Evolutionary conservation across 139 green algal genomes (phyloP).

Genomic region (Auxenochlorella pyrenoidosa): DNA sequence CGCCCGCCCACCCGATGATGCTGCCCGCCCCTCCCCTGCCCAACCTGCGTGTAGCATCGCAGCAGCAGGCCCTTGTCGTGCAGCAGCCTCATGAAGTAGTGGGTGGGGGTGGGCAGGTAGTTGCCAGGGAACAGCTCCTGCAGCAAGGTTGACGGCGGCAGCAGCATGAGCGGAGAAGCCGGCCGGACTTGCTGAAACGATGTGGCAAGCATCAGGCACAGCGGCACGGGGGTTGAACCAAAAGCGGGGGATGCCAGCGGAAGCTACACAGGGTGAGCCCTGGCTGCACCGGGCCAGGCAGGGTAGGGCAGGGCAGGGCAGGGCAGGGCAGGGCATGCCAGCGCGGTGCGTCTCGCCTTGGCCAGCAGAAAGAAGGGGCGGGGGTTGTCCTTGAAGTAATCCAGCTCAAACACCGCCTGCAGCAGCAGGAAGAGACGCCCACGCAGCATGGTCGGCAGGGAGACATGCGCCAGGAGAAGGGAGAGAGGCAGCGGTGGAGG

Average conservation of each 20-base stretch:
- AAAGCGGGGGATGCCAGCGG: no score
- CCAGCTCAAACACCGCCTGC: constrained; percentile 79
- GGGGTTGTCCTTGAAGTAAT: constrained; percentile 74
- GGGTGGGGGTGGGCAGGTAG: constrained; percentile 78
- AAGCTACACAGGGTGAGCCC: no score
- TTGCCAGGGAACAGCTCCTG: constrained; percentile 77
- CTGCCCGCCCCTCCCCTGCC: neutral
- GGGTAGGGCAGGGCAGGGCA: no score
- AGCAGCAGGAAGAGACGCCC: no score
- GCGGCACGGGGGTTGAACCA: no score
- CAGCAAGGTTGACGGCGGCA: neutral
- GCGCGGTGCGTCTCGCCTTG: constrained; percentile 38
- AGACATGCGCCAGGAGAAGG: no score
- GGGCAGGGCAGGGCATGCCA: no score
- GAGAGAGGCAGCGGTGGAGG: no score
- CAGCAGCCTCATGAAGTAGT: constrained; percentile 87
- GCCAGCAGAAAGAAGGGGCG: constrained; percentile 80
- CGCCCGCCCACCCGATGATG: no score
- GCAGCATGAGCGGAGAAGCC: neutral
- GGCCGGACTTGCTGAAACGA: no score
- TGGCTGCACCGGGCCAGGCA: no score
- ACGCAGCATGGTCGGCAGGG: no score
- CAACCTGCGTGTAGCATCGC: constrained; percentile 67
- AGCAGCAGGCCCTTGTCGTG: constrained; percentile 87
- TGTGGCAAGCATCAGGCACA: neutral